Conservation (phyloP, 306 rosid genomes). For the Cucumis hystrix region DNA sequence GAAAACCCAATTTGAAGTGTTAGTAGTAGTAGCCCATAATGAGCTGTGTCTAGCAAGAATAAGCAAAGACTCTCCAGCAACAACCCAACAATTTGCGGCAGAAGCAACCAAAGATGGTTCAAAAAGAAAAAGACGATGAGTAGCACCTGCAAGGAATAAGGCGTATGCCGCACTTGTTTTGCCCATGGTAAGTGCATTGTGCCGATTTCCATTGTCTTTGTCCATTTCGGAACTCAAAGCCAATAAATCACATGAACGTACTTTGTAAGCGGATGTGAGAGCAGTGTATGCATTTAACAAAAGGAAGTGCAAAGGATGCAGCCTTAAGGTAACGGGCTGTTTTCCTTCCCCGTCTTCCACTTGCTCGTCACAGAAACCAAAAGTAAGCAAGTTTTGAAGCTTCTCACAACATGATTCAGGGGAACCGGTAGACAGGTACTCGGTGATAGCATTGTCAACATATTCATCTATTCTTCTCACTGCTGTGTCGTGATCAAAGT, state of each 20-base stretch:
- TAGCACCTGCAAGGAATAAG: constrained; percentile 55
- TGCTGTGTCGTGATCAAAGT: constrained; percentile 18
- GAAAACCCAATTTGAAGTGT: constrained; percentile 9
- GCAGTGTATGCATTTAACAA: constrained; percentile 53
- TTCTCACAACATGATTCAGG: constrained; percentile 38
- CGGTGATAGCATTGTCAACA: constrained; percentile 34
- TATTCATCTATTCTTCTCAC: constrained; percentile 24
- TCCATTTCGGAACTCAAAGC: constrained; percentile 11
- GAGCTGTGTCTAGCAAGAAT: constrained; percentile 33
- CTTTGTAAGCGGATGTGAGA: constrained; percentile 60
- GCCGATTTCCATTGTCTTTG: constrained; percentile 5
- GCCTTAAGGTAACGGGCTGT: constrained; percentile 16
- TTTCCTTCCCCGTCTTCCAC: constrained; percentile 21
- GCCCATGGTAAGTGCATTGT: constrained; percentile 29
- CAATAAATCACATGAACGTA: constrained; percentile 27
- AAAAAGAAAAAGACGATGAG: constrained; percentile 48
- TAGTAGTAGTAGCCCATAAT: constrained; percentile 22
- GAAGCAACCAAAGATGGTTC: constrained; percentile 56
- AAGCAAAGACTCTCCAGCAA: constrained; percentile 64
- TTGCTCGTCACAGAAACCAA: constrained; percentile 27
- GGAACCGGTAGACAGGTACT: constrained; percentile 45
- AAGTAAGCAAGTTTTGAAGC: constrained; percentile 38
- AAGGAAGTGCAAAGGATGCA: constrained; percentile 54
- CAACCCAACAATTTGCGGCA: constrained; percentile 51
- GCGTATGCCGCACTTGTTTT: constrained; percentile 55